These are phyloP conservation scores for Daldinia vernicosa DNA, from an alignment of 495 filamentous ascomycete genomes.

Conservation along the genomic window DNA sequence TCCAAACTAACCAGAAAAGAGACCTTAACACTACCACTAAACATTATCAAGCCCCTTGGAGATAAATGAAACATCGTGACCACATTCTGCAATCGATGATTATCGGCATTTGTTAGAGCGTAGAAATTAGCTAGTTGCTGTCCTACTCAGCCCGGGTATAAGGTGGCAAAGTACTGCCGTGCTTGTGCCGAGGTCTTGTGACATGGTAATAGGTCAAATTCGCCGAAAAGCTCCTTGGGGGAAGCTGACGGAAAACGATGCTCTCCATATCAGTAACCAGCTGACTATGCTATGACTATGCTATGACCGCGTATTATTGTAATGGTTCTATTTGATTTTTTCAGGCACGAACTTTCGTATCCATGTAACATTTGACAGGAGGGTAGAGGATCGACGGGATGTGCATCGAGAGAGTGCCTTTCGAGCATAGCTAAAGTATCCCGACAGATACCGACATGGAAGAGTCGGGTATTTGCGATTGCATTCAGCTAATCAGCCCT, in stretches of 20 bases:
- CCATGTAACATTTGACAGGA: neutral
- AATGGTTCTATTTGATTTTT: neutral
- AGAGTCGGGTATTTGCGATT: neutral
- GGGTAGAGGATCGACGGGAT: neutral
- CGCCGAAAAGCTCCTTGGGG: neutral
- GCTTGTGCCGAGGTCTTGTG: slow-evolving; percentile 1
- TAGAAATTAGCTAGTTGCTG: neutral
- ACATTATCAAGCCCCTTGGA: neutral
- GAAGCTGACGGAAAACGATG: neutral
- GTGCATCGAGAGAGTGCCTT: neutral
- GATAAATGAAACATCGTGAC: neutral
- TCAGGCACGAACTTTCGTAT: neutral
- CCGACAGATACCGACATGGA: slow-evolving; percentile 8
- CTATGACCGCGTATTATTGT: neutral
- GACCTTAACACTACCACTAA: neutral
- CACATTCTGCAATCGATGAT: neutral
- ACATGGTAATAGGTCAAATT: neutral
- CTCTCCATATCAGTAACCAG: neutral
- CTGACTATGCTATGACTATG: neutral
- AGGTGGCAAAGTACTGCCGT: neutral
- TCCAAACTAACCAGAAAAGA: neutral
- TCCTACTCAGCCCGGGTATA: neutral
- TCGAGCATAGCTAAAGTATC: neutral
- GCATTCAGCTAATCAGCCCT: slow-evolving; percentile 2
- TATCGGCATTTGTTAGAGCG: neutral